phyloP scores from a whole-genome alignment of 106 monocot genomes.

The Triglochin maritima region DNA sequence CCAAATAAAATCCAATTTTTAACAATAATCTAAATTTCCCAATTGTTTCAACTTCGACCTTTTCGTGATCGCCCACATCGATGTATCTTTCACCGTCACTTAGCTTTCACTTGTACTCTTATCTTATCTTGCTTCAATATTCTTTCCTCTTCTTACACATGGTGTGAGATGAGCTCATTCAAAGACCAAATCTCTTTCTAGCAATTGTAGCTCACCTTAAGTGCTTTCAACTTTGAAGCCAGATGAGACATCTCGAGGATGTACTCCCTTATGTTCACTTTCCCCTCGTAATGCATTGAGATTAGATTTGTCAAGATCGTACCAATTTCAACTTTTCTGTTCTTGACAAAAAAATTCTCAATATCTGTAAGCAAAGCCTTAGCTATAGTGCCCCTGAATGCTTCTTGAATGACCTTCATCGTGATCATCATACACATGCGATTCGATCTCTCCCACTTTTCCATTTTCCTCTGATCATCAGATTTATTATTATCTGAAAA shows the following conservation, averaged over 20 bases:
- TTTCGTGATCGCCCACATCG: too few relatives aligned
- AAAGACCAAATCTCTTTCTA: too few relatives aligned
- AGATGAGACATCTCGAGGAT: conserved; percentile 14
- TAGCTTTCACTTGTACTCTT: not conserved
- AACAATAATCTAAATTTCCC: too few relatives aligned
- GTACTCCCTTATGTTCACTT: conserved; percentile 11
- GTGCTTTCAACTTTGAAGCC: conserved; percentile 6
- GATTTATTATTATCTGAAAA: not conserved
- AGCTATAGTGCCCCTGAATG: not conserved
- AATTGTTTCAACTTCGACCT: too few relatives aligned
- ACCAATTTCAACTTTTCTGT: conserved; percentile 8
- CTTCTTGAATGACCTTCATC: not conserved
- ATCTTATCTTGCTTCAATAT: not conserved
- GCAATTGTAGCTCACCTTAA: conserved; percentile 8
- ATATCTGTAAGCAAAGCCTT: conserved; percentile 5
- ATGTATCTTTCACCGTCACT: too few relatives aligned
- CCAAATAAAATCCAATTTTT: too few relatives aligned
- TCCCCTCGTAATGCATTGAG: conserved; percentile 4
- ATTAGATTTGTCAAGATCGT: conserved; percentile 1
- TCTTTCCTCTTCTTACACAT: conserved; percentile 6
- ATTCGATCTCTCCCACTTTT: conserved; percentile 7
- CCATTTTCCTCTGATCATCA: conserved; percentile 8
- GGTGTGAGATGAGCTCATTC: conserved; percentile 6
- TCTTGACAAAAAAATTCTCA: conserved; percentile 4
- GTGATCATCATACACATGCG: conserved; percentile 3